Conservation (phyloP, 352 stramenopile species). For the Phytophthora pseudosyringae region DNA sequence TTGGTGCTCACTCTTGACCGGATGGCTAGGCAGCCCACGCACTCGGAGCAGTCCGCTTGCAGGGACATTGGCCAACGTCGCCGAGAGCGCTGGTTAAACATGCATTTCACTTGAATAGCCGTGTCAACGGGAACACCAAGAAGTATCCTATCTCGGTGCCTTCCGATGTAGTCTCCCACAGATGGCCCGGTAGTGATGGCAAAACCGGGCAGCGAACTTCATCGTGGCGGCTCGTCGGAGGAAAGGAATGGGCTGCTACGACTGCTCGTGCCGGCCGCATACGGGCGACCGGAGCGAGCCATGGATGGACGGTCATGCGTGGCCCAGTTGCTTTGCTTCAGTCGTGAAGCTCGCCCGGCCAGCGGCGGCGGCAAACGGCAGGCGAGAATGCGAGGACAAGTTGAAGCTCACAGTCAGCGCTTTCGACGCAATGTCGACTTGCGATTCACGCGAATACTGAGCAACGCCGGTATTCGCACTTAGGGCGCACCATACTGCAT, state of each 20-base stretch:
- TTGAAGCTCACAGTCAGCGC: constrained; percentile 21
- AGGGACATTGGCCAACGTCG: no score
- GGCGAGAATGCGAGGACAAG: background rate
- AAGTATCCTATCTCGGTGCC: no score
- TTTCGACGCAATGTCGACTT: constrained; percentile 31
- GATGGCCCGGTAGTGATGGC: no score
- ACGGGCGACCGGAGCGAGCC: background rate
- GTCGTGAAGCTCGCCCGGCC: constrained; percentile 22
- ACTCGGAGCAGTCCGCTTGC: no score
- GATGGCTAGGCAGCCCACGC: no score
- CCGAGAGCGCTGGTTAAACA: constrained; percentile 23
- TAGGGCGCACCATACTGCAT: constrained; percentile 11
- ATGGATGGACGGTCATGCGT: background rate
- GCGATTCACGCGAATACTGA: constrained; percentile 34
- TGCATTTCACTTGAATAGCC: constrained; percentile 39
- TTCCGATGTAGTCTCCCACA: no score
- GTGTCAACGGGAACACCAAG: constrained; percentile 1
- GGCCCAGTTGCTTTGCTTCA: constrained; percentile 27
- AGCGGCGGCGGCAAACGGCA: background rate
- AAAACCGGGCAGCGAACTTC: constrained; percentile 8
- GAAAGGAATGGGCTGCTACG: no score
- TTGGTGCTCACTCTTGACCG: no score
- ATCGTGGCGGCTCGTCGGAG: constrained; percentile 13
- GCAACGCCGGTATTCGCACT: constrained; percentile 24
- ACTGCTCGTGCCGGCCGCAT: no score